phyloP scores from a whole-genome alignment of 352 stramenopile genomes.

The Plasmopara muralis region DNA sequence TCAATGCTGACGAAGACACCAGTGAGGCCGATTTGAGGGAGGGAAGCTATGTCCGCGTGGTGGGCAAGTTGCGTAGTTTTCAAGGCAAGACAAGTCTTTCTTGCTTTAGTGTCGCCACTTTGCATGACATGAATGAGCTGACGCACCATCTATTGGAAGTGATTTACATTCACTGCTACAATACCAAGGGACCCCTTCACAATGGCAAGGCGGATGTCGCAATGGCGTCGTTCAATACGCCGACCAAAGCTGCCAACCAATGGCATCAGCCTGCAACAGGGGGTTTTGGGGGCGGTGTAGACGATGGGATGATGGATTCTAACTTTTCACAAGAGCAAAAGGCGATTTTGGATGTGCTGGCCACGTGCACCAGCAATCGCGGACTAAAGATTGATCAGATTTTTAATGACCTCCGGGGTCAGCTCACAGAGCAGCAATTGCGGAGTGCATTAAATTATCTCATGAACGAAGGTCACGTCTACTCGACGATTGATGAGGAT shows the following conservation, averaged over 20 bases:
- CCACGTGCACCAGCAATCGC: slow-evolving; percentile 59
- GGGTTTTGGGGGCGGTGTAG: slow-evolving; percentile 31
- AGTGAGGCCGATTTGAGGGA: slow-evolving; percentile 59
- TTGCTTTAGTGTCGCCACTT: slow-evolving; percentile 76
- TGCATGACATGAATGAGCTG: slow-evolving; percentile 92
- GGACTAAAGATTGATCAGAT: slow-evolving; percentile 82
- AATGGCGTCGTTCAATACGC: slow-evolving; percentile 32
- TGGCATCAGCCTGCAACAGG: slow-evolving; percentile 23
- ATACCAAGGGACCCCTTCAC: slow-evolving; percentile 55
- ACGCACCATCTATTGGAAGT: slow-evolving; percentile 94
- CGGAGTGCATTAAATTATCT: slow-evolving; percentile 72
- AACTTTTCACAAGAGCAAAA: slow-evolving; percentile 74
- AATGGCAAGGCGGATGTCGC: slow-evolving; percentile 18
- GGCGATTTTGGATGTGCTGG: slow-evolving; percentile 72
- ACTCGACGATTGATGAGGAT: slow-evolving; percentile 89
- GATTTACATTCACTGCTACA: slow-evolving; percentile 88
- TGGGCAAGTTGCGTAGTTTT: slow-evolving; percentile 91
- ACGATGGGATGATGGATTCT: slow-evolving; percentile 65
- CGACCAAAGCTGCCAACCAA: slow-evolving; percentile 26
- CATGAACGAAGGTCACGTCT: slow-evolving; percentile 84
- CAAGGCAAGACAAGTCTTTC: slow-evolving; percentile 84
- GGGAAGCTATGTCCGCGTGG: slow-evolving; percentile 84
- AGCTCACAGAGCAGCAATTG: slow-evolving; percentile 62
- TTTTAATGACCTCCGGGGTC: slow-evolving; percentile 44
- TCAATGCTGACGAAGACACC: slow-evolving; percentile 82